These are phyloP conservation scores for Mortierella sp. DNA, from an alignment of 371 early-diverging fungal genomes.

Conservation along the genomic window DNA sequence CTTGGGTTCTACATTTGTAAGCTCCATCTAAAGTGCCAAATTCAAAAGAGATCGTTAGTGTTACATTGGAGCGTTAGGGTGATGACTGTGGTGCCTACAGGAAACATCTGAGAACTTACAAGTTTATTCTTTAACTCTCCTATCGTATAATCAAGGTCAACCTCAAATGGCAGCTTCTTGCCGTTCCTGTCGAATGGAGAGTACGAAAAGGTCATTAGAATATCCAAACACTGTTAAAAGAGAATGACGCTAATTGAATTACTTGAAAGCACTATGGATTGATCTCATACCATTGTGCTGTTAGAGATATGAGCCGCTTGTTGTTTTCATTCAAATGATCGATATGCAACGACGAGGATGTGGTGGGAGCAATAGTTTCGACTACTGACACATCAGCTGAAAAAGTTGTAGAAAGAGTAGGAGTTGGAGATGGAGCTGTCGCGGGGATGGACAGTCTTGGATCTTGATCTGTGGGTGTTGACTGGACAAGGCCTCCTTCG, in stretches of 20 bases:
- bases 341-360: not conserved
- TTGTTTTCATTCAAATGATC: slow-evolving; percentile 34
- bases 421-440: not conserved
- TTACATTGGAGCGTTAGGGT: not conserved
- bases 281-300: slow-evolving; percentile 43
- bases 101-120: slow-evolving; percentile 15
- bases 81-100: not conserved
- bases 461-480: not conserved
- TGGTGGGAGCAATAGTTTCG: not conserved
- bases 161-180: slow-evolving; percentile 52
- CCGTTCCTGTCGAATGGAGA: slow-evolving; percentile 31
- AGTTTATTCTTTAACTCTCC: slow-evolving; percentile 53
- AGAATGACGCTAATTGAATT: not conserved
- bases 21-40: slow-evolving; percentile 41
- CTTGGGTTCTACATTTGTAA: slow-evolving; percentile 67
- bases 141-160: slow-evolving; percentile 46
- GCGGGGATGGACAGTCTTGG: not conserved
- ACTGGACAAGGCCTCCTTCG: not conserved
- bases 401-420: not conserved
- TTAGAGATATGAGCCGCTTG: slow-evolving; percentile 44
- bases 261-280: not conserved
- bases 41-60: not conserved
- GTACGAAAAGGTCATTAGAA: not conserved
- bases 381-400: not conserved
- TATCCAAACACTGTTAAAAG: not conserved